Evolutionary conservation across 129 eudicot genomes (phyloP).

Genomic region (Flaveria brownii): DNA sequence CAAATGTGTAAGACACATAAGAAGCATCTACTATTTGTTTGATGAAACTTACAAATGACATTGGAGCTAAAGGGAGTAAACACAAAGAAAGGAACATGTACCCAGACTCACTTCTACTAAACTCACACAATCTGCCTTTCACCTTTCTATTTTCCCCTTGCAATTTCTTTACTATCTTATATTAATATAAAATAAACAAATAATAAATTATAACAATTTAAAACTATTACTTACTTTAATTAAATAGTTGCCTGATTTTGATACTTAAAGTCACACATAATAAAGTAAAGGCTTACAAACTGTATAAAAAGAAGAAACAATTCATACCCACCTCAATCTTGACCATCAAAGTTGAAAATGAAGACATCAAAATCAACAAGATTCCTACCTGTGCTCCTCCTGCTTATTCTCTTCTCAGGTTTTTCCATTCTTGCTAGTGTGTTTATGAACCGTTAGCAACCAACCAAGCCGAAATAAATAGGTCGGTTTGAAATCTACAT

Average conservation of each 20-base stretch:
- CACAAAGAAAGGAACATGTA: slow-evolving; percentile 46
- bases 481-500: neutral
- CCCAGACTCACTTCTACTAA: slow-evolving; percentile 28
- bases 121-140: slow-evolving; percentile 21
- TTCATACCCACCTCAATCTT: slow-evolving; percentile 25
- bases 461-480: neutral
- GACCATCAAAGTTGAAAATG: slow-evolving; percentile 28
- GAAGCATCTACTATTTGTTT: slow-evolving; percentile 27
- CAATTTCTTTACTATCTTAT: neutral
- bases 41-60: slow-evolving; percentile 39
- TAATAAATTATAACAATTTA: neutral
- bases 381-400: slow-evolving; percentile 23
- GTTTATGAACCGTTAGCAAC: neutral
- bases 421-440: neutral
- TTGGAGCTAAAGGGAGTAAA: slow-evolving; percentile 27
- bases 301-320: slow-evolving; percentile 27
- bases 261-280: slow-evolving; percentile 19
- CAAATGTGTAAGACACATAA: slow-evolving; percentile 25
- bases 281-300: slow-evolving; percentile 38
- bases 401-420: slow-evolving; percentile 38
- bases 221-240: neutral
- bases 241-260: slow-evolving; percentile 1
- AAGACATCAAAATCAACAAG: slow-evolving; percentile 36
- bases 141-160: slow-evolving; percentile 2
- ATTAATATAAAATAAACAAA: neutral